Evolutionary conservation across 768 basidiomycete genomes (phyloP).

Genomic region (Nevesoporus exiguus): DNA sequence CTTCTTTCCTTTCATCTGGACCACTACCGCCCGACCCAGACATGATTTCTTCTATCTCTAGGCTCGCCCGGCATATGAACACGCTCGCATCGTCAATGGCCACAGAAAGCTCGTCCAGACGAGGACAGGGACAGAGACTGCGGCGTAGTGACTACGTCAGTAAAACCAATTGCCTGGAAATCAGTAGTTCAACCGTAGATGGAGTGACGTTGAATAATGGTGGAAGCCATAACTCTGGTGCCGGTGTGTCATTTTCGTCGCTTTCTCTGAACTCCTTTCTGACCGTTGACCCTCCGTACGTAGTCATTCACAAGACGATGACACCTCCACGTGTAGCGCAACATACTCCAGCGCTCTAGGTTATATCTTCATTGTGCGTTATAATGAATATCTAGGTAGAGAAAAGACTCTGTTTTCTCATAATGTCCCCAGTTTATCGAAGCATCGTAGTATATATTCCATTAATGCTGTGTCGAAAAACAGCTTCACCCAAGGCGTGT

Average conservation of each 20-base stretch:
- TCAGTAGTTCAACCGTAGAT: not conserved
- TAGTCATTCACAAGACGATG: not conserved
- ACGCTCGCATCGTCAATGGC: not conserved
- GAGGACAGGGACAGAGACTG: not conserved
- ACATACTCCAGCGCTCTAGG: not conserved
- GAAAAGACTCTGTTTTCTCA: not conserved
- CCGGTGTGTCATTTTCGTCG: slow-evolving; percentile 6
- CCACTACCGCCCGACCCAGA: not conserved
- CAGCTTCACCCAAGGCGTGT: too few relatives aligned
- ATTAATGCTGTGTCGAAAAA: too few relatives aligned
- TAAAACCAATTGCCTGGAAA: slow-evolving; percentile 2
- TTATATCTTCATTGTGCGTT: too few relatives aligned
- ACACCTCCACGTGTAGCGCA: not conserved
- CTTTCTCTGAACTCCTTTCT: not conserved
- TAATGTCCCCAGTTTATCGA: too few relatives aligned
- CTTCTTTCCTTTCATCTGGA: not conserved
- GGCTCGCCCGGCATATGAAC: not conserved
- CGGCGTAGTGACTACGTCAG: not conserved
- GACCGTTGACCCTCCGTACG: not conserved
- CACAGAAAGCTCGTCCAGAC: not conserved
- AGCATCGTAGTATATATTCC: too few relatives aligned
- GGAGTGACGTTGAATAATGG: slow-evolving; percentile 12
- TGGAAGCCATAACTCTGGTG: slow-evolving; percentile 2
- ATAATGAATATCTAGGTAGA: not conserved
- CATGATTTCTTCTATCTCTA: not conserved